A percentile compares a stretch with the other conserved stretches of the same genome.
phyloP scores from a whole-genome alignment of 257 asterid species.

The Petrea volubilis region DNA sequence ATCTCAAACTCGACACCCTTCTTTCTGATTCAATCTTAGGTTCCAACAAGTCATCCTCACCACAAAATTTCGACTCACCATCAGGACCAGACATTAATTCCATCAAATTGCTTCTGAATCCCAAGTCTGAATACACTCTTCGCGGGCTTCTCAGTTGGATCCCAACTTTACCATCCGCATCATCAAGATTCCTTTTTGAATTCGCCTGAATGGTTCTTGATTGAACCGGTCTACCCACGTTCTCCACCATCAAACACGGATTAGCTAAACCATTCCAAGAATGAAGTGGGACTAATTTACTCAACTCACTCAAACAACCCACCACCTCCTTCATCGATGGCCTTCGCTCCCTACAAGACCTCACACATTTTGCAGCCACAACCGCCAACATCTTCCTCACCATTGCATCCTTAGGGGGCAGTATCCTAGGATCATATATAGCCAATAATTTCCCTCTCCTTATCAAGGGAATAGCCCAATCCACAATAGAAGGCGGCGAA shows the following conservation, averaged over 20 bases:
- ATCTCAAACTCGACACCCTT: conserved; percentile 50
- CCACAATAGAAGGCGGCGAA: conserved; percentile 84
- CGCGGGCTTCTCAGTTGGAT: conserved; percentile 52
- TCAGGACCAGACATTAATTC: conserved; percentile 63
- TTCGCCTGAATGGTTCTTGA: conserved; percentile 19
- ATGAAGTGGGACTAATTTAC: conserved; percentile 60
- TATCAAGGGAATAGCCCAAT: conserved; percentile 93
- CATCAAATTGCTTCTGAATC: conserved; percentile 67
- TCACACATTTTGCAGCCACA: conserved; percentile 89
- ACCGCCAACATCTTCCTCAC: conserved; percentile 82
- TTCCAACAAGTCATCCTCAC: conserved; percentile 31
- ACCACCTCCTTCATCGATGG: conserved; percentile 87
- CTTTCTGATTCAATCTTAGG: conserved; percentile 24
- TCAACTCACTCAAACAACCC: conserved; percentile 65
- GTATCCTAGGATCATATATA: conserved; percentile 63
- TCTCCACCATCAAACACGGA: conserved; percentile 84
- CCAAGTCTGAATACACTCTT: conserved; percentile 42
- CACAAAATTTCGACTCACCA: conserved; percentile 20
- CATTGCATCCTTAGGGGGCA: conserved; percentile 64
- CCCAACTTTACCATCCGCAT: conserved; percentile 32
- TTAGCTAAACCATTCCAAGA: conserved; percentile 80
- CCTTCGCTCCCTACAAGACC: conserved; percentile 84
- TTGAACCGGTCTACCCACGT: conserved; percentile 59
- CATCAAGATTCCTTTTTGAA: conserved; percentile 25
- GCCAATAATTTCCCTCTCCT: conserved; percentile 66